These are phyloP conservation scores for Clavispora carvajalis DNA, from an alignment of 805 yeast species.

Conservation along the genomic window DNA sequence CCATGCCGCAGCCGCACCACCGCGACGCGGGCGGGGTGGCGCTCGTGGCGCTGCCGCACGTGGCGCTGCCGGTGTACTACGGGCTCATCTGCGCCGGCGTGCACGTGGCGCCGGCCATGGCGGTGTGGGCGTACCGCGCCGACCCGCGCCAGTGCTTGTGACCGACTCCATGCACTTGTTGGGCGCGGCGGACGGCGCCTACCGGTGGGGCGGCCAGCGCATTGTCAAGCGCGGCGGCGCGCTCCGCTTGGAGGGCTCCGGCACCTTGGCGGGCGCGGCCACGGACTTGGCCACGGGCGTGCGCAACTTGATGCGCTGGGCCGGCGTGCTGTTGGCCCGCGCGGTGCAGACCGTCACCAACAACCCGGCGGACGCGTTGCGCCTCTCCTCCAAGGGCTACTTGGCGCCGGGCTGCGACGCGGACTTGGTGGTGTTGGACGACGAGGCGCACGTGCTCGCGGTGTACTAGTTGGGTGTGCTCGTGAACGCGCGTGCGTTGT, in stretches of 20 bases:
- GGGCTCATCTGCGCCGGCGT: slow-evolving; percentile 57
- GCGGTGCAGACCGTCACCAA: slow-evolving; percentile 55
- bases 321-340: slow-evolving; percentile 41
- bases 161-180: slow-evolving; percentile 57
- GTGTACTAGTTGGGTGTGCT: slow-evolving; percentile 47
- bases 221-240: slow-evolving; percentile 45
- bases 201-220: slow-evolving; percentile 45
- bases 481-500: slow-evolving; percentile 5
- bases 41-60: slow-evolving; percentile 29
- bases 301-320: slow-evolving; percentile 48
- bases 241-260: slow-evolving; percentile 46
- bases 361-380: slow-evolving; percentile 47
- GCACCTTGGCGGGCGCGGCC: slow-evolving; percentile 60
- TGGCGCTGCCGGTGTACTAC: slow-evolving; percentile 36
- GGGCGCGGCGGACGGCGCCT: slow-evolving; percentile 54
- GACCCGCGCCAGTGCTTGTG: slow-evolving; percentile 48
- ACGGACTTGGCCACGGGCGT: slow-evolving; percentile 48
- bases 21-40: slow-evolving; percentile 56
- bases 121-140: slow-evolving; percentile 44
- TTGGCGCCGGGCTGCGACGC: slow-evolving; percentile 52
- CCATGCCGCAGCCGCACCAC: slow-evolving; percentile 60
- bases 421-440: slow-evolving; percentile 45
- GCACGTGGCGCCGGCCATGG: slow-evolving; percentile 53
- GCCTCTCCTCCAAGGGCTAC: slow-evolving; percentile 44
- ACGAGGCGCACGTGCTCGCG: slow-evolving; percentile 37